These are phyloP conservation scores for Aquanectria penicillioides DNA, from an alignment of 2,329 filamentous ascomycete genomes.

Conservation along the genomic window DNA sequence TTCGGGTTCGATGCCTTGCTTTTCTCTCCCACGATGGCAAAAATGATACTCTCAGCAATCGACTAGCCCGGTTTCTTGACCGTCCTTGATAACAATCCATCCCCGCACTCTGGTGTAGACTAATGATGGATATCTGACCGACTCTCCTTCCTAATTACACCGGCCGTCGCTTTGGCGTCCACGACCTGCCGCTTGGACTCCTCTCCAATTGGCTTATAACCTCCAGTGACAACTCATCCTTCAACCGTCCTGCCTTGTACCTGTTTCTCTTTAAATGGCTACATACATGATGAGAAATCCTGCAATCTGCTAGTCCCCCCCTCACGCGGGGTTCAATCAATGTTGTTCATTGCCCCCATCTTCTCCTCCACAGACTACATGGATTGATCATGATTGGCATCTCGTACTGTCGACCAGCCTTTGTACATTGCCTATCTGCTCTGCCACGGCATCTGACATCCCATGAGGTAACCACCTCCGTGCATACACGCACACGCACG, in stretches of 20 bases:
- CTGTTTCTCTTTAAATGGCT: constrained; percentile 1
- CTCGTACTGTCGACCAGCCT: too few species aligned
- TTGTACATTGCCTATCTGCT: too few species aligned
- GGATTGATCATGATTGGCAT: not conserved
- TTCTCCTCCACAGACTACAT: too few species aligned
- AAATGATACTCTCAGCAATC: not conserved
- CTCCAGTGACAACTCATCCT: constrained; percentile 7
- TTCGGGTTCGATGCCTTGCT: not conserved
- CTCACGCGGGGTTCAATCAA: constrained; percentile 15
- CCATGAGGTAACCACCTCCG: not conserved
- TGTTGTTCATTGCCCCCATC: constrained; percentile 9
- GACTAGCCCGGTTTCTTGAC: not conserved
- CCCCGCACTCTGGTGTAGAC: constrained; percentile 4
- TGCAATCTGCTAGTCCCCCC: constrained; percentile 11
- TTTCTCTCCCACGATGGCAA: not conserved
- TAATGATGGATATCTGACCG: constrained; percentile 8
- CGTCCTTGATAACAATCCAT: constrained; percentile 10
- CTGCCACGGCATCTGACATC: not conserved
- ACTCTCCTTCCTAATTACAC: not conserved
- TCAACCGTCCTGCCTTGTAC: constrained; percentile 1
- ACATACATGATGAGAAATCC: constrained; percentile 17
- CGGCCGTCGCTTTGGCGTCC: not conserved
- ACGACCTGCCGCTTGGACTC: too few species aligned
- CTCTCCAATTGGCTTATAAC: constrained; percentile 17
- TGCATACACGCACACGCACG: constrained; percentile 1